Percentiles rank a stretch among this genome's conserved stretches.
Evolutionary conservation across 2,329 filamentous ascomycete species (phyloP).

Genomic region (Westerdykella aurantiaca): DNA sequence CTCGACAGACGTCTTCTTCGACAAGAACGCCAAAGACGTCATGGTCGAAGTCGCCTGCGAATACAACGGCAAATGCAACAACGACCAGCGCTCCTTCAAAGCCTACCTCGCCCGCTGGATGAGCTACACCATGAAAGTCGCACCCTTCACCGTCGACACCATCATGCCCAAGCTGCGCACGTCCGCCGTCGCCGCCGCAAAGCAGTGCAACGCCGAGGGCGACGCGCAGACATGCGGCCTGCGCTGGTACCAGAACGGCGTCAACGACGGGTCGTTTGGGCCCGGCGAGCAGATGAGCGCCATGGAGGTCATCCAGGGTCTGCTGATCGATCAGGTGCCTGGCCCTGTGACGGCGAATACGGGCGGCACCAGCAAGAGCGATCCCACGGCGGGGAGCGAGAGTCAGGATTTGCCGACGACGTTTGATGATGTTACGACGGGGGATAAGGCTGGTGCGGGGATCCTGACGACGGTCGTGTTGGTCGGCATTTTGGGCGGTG

Average conservation of each 20-base stretch:
- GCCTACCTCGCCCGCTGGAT: conserved; percentile 42
- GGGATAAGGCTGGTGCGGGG: conserved; percentile 63
- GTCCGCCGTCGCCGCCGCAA: conserved; percentile 53
- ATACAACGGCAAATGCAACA: conserved; percentile 41
- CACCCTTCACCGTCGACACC: conserved; percentile 30
- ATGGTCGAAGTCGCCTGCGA: conserved; percentile 48
- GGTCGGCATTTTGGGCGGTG: conserved; percentile 50
- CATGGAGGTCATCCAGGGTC: conserved; percentile 49
- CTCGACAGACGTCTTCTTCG: conserved; percentile 41
- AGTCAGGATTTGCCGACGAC: conserved; percentile 24
- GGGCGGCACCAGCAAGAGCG: conserved; percentile 48
- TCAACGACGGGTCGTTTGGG: conserved; percentile 46
- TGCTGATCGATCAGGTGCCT: conserved; percentile 30
- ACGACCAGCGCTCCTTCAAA: conserved; percentile 45
- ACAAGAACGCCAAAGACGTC: conserved; percentile 29
- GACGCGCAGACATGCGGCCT: conserved; percentile 45
- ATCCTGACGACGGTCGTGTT: conserved; percentile 58
- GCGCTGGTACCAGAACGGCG: conserved; percentile 38
- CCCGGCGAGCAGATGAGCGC: conserved; percentile 57
- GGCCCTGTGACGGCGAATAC: conserved; percentile 44
- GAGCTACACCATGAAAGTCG: conserved; percentile 38
- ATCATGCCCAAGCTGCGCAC: conserved; percentile 50
- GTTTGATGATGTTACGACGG: conserved; percentile 45
- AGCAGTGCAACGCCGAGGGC: conserved; percentile 47
- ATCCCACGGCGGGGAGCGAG: conserved; percentile 39